Evolutionary conservation across 768 basidiomycete genomes (phyloP).

Genomic region (Trametes sanguinea): DNA sequence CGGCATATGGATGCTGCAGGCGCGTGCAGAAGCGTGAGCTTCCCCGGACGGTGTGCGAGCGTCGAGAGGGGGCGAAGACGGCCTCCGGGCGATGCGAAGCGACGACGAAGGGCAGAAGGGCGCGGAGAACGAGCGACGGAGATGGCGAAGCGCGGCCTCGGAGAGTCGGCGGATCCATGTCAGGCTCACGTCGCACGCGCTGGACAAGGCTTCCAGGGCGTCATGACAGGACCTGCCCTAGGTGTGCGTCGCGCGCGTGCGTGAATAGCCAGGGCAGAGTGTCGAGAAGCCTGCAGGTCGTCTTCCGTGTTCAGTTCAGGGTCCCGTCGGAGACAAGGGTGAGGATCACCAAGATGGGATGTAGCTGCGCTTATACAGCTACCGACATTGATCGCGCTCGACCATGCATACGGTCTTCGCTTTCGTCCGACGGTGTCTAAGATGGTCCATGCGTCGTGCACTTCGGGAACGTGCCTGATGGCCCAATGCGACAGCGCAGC

Average conservation of each 20-base stretch:
- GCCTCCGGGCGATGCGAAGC: slow-evolving; percentile 2
- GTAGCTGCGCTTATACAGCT: slow-evolving; percentile 4
- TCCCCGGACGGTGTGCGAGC: slow-evolving; percentile 11
- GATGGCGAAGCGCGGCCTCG: slow-evolving; percentile 16
- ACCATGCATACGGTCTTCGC: not conserved
- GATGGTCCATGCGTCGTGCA: not conserved
- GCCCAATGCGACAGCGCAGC: slow-evolving; percentile 6
- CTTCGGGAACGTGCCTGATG: not conserved
- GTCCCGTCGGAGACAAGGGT: slow-evolving; percentile 12
- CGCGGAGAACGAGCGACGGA: slow-evolving; percentile 8
- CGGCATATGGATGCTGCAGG: slow-evolving; percentile 1
- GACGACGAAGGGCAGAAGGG: slow-evolving; percentile 8
- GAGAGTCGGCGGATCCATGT: slow-evolving; percentile 14
- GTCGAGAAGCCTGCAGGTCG: slow-evolving; percentile 1
- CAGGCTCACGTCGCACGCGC: not conserved
- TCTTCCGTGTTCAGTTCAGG: slow-evolving; percentile 15
- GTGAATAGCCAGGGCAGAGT: slow-evolving; percentile 6
- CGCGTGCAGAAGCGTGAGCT: slow-evolving; percentile 5
- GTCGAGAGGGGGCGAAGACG: slow-evolving; percentile 1
- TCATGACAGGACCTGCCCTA: not conserved
- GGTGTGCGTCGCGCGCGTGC: not conserved
- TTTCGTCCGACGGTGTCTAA: not conserved
- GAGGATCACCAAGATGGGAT: slow-evolving; percentile 14
- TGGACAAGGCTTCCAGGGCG: not conserved
- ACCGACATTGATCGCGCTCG: not conserved